Evolutionary conservation across 306 rosid genomes (phyloP).

Genomic region (Vigna trinervia): DNA sequence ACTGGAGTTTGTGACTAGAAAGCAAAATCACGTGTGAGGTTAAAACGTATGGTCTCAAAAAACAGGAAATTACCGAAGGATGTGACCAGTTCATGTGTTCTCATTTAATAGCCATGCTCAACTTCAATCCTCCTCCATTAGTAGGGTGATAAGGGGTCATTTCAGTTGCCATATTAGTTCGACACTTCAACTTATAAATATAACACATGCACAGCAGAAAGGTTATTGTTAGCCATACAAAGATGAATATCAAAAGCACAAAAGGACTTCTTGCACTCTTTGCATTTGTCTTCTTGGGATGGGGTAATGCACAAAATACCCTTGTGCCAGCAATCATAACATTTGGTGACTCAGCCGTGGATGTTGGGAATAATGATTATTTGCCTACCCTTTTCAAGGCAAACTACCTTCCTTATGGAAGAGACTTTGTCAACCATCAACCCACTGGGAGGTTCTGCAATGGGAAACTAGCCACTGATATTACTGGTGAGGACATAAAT

Average conservation of each 20-base stretch:
- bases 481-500: slow-evolving; percentile 63
- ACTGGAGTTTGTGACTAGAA: neutral
- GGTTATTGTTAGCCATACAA: slow-evolving; percentile 23
- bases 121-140: slow-evolving; percentile 59
- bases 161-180: slow-evolving; percentile 39
- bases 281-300: slow-evolving; percentile 46
- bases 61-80: neutral
- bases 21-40: slow-evolving; percentile 26
- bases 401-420: slow-evolving; percentile 87
- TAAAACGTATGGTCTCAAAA: neutral
- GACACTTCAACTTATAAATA: slow-evolving; percentile 25
- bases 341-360: slow-evolving; percentile 88
- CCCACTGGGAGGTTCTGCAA: slow-evolving; percentile 92
- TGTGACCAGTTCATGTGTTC: slow-evolving; percentile 7
- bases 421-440: slow-evolving; percentile 74
- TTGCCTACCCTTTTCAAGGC: slow-evolving; percentile 75
- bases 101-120: slow-evolving; percentile 56
- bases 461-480: slow-evolving; percentile 86
- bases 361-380: slow-evolving; percentile 85
- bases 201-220: neutral
- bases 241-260: slow-evolving; percentile 53
- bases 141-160: slow-evolving; percentile 32
- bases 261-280: slow-evolving; percentile 52
- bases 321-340: slow-evolving; percentile 81
- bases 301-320: slow-evolving; percentile 69